Evolutionary conservation across 108 stramenopile genomes (phyloP).

Genomic region (Ochromonas danica): DNA sequence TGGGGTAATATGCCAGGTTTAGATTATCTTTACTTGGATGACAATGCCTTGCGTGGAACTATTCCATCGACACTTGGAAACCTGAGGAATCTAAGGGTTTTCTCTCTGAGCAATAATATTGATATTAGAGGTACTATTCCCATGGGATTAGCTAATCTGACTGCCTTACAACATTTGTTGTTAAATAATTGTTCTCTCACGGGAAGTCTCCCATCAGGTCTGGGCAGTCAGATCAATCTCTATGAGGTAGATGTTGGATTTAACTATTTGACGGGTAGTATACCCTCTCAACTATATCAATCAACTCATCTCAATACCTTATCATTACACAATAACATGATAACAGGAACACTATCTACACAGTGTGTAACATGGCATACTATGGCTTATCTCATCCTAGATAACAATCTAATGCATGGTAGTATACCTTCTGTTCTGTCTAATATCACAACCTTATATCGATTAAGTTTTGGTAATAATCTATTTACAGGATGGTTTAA

Average conservation of each 20-base stretch:
- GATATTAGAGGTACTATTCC: slow-evolving; percentile 6
- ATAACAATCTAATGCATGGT: no score
- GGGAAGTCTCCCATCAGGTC: no score
- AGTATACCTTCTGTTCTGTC: no score
- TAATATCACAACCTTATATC: no score
- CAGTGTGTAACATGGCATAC: no score
- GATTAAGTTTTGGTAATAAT: no score
- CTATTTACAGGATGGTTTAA: no score
- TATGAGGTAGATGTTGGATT: no score
- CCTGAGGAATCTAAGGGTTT: background rate
- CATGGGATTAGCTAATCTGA: background rate
- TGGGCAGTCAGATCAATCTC: no score
- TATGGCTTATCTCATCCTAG: no score
- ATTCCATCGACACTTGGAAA: background rate
- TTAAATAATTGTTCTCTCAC: no score
- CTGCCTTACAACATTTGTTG: background rate
- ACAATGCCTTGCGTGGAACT: background rate
- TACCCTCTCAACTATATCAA: background rate
- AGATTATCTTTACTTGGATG: background rate
- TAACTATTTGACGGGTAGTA: background rate
- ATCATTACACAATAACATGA: background rate
- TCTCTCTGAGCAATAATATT: background rate
- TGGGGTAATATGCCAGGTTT: background rate
- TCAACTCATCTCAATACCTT: background rate
- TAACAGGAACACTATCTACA: background rate